phyloP scores from a whole-genome alignment of 257 asterid genomes.

The Datura wrightii region DNA sequence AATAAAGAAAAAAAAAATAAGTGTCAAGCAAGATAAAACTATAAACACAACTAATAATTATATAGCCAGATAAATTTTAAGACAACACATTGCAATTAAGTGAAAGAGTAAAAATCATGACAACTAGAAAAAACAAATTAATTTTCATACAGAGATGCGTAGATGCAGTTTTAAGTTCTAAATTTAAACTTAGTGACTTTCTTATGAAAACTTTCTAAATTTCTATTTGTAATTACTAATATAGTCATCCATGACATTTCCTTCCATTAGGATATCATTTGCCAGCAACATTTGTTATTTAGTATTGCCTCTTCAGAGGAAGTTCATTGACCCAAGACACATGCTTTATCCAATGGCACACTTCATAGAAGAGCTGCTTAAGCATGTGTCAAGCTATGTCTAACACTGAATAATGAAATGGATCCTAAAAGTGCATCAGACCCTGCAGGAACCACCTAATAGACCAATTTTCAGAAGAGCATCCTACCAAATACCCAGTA shows the following conservation, averaged over 20 bases:
- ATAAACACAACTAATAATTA: not conserved
- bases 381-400: not conserved
- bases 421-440: constrained; percentile 8
- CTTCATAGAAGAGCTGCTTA: constrained; percentile 5
- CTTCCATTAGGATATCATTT: not conserved
- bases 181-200: not conserved
- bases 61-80: not conserved
- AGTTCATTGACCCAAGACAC: not conserved
- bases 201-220: not conserved
- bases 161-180: not conserved
- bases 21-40: not conserved
- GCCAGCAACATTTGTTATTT: not conserved
- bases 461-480: not conserved
- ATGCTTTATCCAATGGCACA: constrained; percentile 11
- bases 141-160: not conserved
- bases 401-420: not conserved
- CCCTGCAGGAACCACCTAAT: not conserved
- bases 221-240: not conserved
- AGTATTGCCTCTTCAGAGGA: not conserved
- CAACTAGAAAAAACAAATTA: not conserved
- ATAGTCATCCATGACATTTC: constrained; percentile 2
- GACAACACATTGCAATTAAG: not conserved
- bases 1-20: not conserved
- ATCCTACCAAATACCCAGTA: not conserved
- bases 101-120: not conserved